Percentiles rank a stretch among this genome's conserved stretches.
Conservation (phyloP, 2,329 filamentous ascomycete species). For the Ophioceras dolichostomum region DNA sequence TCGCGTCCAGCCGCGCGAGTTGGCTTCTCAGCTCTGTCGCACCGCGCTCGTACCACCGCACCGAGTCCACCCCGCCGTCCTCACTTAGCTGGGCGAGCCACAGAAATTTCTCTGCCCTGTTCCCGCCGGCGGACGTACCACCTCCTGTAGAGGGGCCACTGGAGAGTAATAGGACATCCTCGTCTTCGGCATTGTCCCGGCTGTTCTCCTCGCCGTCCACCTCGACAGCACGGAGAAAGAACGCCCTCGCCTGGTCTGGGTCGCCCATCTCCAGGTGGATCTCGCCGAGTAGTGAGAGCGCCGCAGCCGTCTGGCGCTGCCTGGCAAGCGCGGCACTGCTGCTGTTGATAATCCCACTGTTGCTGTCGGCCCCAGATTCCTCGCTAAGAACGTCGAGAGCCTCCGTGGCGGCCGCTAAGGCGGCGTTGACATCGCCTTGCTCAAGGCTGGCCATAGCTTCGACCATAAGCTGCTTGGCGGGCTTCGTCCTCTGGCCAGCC, state of each 20-base stretch:
- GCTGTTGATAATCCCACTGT: conserved; percentile 2
- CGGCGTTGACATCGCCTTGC: conserved; percentile 17
- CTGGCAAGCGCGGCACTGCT: conserved; percentile 22
- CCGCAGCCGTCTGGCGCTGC: conserved; percentile 22
- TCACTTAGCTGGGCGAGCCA: conserved; percentile 86
- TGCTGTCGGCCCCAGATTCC: conserved; percentile 33
- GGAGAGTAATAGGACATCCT: neutral
- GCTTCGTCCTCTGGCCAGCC: conserved; percentile 1
- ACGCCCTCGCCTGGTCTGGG: conserved; percentile 57
- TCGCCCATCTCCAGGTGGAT: conserved; percentile 77
- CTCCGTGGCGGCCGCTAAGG: conserved; percentile 20
- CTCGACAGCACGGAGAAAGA: conserved; percentile 60
- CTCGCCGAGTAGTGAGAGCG: conserved; percentile 67
- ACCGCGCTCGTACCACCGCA: conserved; percentile 58
- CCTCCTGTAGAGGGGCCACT: conserved; percentile 51
- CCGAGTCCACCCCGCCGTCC: conserved; percentile 52
- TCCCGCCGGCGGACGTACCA: conserved; percentile 56
- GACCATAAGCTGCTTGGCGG: conserved; percentile 14
- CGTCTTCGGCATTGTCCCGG: conserved; percentile 50
- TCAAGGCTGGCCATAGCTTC: conserved; percentile 20
- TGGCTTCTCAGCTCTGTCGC: conserved; percentile 59
- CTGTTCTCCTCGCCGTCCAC: conserved; percentile 60
- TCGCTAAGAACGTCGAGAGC: conserved; percentile 30
- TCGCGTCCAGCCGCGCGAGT: conserved; percentile 49
- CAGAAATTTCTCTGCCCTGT: conserved; percentile 86